These are phyloP conservation scores for Anthostomella pinea DNA, from an alignment of 2,329 filamentous ascomycete genomes.

Conservation along the genomic window DNA sequence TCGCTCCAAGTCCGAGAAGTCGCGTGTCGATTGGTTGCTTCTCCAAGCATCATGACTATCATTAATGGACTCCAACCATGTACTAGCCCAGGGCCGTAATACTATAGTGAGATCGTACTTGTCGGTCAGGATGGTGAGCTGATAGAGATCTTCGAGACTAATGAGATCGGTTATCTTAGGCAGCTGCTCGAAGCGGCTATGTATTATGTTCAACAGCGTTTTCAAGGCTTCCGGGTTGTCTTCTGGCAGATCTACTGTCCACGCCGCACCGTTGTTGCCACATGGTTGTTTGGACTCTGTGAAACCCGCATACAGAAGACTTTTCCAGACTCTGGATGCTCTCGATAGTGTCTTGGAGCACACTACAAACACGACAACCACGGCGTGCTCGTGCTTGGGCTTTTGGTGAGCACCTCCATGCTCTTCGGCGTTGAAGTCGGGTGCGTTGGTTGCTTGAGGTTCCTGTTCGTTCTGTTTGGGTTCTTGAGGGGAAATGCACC, in stretches of 20 bases:
- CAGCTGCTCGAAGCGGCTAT: constrained; percentile 25
- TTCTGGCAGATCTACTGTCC: constrained; percentile 29
- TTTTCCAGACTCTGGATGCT: constrained; percentile 23
- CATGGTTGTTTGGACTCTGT: constrained; percentile 17
- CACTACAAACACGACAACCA: constrained; percentile 20
- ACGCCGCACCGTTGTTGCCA: constrained; percentile 10
- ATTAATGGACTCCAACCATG: constrained; percentile 10
- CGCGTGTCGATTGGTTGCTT: background rate
- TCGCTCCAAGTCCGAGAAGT: background rate
- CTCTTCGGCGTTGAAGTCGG: constrained; percentile 3
- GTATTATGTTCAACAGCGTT: constrained; percentile 32
- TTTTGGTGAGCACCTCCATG: constrained; percentile 4
- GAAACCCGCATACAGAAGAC: constrained; percentile 24
- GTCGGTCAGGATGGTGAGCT: constrained; percentile 23
- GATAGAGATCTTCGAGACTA: constrained; percentile 12
- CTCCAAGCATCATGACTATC: background rate
- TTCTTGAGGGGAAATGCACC: constrained; percentile 1
- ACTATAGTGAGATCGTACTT: constrained; percentile 26
- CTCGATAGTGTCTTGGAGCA: constrained; percentile 23
- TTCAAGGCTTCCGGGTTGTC: constrained; percentile 29
- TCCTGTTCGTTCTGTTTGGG: background rate
- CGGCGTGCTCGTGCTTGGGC: constrained; percentile 6
- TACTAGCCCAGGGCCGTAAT: constrained; percentile 21
- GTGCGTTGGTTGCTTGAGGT: background rate
- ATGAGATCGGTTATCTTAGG: constrained; percentile 7